These are phyloP conservation scores for Hypoxylon trugodes DNA, from an alignment of 495 filamentous ascomycete species.

Conservation along the genomic window DNA sequence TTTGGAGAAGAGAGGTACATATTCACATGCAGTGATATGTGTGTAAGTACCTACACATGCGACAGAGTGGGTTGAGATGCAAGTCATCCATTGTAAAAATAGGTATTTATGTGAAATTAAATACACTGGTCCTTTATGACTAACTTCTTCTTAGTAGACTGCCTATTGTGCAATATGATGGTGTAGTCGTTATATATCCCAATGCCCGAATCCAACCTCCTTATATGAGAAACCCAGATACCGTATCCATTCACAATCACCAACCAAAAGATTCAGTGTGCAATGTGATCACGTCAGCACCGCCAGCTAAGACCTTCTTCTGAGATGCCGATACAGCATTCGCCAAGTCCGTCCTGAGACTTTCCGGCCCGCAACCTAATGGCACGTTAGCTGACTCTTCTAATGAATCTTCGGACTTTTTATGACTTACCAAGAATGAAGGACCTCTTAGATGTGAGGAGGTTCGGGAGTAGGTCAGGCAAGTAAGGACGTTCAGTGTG, in stretches of 20 bases:
- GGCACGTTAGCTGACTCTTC: not conserved
- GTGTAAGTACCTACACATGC: no score
- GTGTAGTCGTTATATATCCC: slow-evolving; percentile 1
- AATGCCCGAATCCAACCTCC: not conserved
- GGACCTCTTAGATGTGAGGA: slow-evolving; percentile 16
- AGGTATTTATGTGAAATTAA: no score
- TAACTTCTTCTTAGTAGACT: no score
- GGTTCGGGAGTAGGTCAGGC: slow-evolving; percentile 14
- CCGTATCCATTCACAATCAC: slow-evolving; percentile 10
- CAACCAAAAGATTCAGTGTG: slow-evolving; percentile 69
- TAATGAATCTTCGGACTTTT: not conserved
- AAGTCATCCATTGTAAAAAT: no score
- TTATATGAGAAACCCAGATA: not conserved
- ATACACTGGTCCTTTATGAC: no score
- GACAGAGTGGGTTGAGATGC: not conserved
- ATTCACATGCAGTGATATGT: no score
- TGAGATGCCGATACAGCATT: slow-evolving; percentile 73
- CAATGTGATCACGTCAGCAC: slow-evolving; percentile 72
- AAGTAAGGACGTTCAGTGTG: slow-evolving; percentile 25
- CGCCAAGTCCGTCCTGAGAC: slow-evolving; percentile 73
- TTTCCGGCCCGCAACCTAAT: slow-evolving; percentile 70
- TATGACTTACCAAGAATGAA: slow-evolving; percentile 30
- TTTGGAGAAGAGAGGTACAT: not conserved
- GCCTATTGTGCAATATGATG: no score
- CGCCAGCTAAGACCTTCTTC: slow-evolving; percentile 63